Evolutionary conservation across 2,329 filamentous ascomycete genomes (phyloP).

Genomic region (Teratosphaeriaceae sp.): DNA sequence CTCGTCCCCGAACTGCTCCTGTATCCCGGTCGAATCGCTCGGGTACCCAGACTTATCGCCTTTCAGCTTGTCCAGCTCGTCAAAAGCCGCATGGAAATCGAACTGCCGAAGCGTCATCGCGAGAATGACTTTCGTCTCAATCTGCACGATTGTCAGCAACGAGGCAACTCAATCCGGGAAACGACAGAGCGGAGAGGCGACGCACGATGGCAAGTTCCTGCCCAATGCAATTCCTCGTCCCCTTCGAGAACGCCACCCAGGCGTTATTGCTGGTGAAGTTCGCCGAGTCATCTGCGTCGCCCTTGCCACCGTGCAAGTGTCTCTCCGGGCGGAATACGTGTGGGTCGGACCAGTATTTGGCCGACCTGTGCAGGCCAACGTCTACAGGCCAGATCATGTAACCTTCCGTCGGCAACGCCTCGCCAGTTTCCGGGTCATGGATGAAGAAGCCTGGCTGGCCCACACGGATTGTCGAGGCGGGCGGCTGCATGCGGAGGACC

Average conservation of each 20-base stretch:
- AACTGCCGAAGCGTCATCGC: constrained; percentile 45
- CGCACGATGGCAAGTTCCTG: constrained; percentile 42
- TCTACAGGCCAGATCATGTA: constrained; percentile 38
- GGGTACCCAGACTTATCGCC: constrained; percentile 31
- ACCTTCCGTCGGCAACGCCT: constrained; percentile 38
- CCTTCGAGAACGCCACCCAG: constrained; percentile 51
- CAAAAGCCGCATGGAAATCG: constrained; percentile 40
- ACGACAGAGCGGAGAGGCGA: background rate
- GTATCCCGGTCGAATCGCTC: constrained; percentile 18
- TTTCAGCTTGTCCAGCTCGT: constrained; percentile 28
- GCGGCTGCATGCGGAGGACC: constrained; percentile 46
- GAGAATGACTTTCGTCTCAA: constrained; percentile 47
- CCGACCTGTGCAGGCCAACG: constrained; percentile 32
- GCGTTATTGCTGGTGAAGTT: constrained; percentile 37
- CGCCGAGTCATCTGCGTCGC: constrained; percentile 25
- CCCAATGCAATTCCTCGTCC: constrained; percentile 51
- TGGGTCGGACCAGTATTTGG: constrained; percentile 35
- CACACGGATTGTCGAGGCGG: constrained; percentile 39
- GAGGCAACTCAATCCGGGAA: background rate
- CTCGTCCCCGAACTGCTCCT: constrained; percentile 26
- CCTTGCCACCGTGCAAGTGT: constrained; percentile 7
- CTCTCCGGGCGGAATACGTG: constrained; percentile 19
- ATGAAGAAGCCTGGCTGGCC: constrained; percentile 29
- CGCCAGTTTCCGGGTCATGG: constrained; percentile 37
- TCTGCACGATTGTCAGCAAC: constrained; percentile 23